These are phyloP conservation scores for Ceratocystiopsis sp. DNA, from an alignment of 2,329 filamentous ascomycete genomes.

Conservation along the genomic window DNA sequence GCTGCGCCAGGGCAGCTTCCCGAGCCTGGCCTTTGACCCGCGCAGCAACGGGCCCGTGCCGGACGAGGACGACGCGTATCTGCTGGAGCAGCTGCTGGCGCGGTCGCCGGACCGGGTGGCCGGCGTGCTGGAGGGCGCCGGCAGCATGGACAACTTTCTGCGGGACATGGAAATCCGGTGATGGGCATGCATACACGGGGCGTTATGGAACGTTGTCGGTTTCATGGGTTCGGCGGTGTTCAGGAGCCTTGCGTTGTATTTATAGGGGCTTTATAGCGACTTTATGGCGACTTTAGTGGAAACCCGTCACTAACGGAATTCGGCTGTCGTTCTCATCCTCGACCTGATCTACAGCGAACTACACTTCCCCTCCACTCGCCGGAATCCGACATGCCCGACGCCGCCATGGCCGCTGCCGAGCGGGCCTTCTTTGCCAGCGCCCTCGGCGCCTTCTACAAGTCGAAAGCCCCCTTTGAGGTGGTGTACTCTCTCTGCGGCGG, in stretches of 20 bases:
- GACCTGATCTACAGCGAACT: too few relatives aligned
- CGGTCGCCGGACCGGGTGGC: constrained; percentile 14
- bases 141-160: constrained; percentile 22
- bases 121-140: constrained; percentile 14
- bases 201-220: too few relatives aligned
- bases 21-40: too few relatives aligned
- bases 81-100: constrained; percentile 15
- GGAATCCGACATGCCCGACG: too few relatives aligned
- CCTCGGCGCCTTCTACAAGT: constrained; percentile 26
- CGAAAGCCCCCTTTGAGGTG: constrained; percentile 25
- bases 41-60: constrained; percentile 6
- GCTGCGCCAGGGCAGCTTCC: too few relatives aligned
- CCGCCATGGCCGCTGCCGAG: constrained; percentile 4
- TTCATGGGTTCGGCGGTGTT: too few relatives aligned
- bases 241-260: too few relatives aligned
- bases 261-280: too few relatives aligned
- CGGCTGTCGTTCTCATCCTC: too few relatives aligned
- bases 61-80: constrained; percentile 17
- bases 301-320: too few relatives aligned
- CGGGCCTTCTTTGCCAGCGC: constrained; percentile 26
- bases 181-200: background rate
- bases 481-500: constrained; percentile 17
- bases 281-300: too few relatives aligned
- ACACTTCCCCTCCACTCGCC: too few relatives aligned
- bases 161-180: constrained; percentile 25